phyloP scores from a whole-genome alignment of 495 filamentous ascomycete species.

The Aeminium ludgeri region DNA sequence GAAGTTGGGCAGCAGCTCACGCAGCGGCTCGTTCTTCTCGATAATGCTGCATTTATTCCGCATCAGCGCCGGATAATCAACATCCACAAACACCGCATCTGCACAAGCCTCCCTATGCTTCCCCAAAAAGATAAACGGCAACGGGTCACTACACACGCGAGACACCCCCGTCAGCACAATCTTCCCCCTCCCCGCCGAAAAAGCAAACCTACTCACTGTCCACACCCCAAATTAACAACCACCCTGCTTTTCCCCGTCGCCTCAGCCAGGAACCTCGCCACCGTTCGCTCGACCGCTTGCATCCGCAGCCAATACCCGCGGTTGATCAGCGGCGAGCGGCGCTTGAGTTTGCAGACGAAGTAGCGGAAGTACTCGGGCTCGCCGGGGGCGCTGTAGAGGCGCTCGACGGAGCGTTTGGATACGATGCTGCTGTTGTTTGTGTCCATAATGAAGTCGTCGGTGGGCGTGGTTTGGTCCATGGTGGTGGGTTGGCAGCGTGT shows the following conservation, averaged over 20 bases:
- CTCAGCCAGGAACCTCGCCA: constrained; percentile 50
- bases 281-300: constrained; percentile 57
- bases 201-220: constrained; percentile 47
- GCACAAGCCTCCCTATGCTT: constrained; percentile 39
- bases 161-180: constrained; percentile 7
- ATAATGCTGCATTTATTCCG: constrained; percentile 54
- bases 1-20: constrained; percentile 32
- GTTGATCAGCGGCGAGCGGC: constrained; percentile 71
- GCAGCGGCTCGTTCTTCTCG: constrained; percentile 39
- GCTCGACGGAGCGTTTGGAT: constrained; percentile 77
- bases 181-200: not conserved
- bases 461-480: not conserved
- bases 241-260: constrained; percentile 46
- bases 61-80: constrained; percentile 75
- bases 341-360: constrained; percentile 70
- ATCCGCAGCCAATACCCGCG: constrained; percentile 76
- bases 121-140: constrained; percentile 70
- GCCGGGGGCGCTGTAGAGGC: constrained; percentile 53
- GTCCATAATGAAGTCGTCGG: constrained; percentile 29
- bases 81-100: constrained; percentile 57
- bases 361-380: constrained; percentile 68
- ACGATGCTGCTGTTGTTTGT: constrained; percentile 84
- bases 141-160: constrained; percentile 60
- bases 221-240: constrained; percentile 76
- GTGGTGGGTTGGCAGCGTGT: not conserved